A percentile compares a stretch with the other conserved stretches of the same genome.
Evolutionary conservation across 1,284 basidiomycete species (phyloP).

Genomic region (Earliella scabrosa): DNA sequence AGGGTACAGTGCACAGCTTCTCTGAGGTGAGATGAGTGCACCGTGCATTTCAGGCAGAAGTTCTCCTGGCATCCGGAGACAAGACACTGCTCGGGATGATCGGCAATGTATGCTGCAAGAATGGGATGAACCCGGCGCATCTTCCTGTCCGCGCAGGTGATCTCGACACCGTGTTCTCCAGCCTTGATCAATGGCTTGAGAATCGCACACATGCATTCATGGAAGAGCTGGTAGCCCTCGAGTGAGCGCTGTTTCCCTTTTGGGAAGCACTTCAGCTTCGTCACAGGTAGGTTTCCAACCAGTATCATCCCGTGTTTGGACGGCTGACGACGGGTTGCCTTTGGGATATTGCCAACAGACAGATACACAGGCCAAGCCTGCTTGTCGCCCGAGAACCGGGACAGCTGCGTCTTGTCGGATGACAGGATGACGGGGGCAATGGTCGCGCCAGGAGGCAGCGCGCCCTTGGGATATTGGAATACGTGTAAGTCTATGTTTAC

Average conservation of each 20-base stretch:
- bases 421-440: constrained; percentile 29
- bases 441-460: constrained; percentile 2
- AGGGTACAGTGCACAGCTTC: constrained; percentile 7
- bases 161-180: constrained; percentile 37
- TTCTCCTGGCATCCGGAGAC: constrained; percentile 27
- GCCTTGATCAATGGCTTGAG: constrained; percentile 37
- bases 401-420: constrained; percentile 43
- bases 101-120: constrained; percentile 46
- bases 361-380: constrained; percentile 43
- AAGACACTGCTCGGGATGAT: constrained; percentile 47
- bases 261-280: constrained; percentile 41
- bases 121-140: constrained; percentile 38
- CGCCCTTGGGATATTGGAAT: no score
- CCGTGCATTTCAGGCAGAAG: constrained; percentile 27
- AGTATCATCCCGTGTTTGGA: constrained; percentile 35
- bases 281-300: constrained; percentile 44
- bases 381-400: constrained; percentile 39
- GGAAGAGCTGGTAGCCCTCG: constrained; percentile 24
- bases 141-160: constrained; percentile 41
- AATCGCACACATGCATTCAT: constrained; percentile 29
- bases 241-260: constrained; percentile 11
- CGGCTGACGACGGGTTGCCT: constrained; percentile 34
- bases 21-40: constrained; percentile 1
- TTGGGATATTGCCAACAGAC: constrained; percentile 41
- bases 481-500: neutral